Percentiles rank a stretch among this genome's conserved stretches.
Conservation (phyloP, 257 asterid species). For the Solanum boliviense region DNA sequence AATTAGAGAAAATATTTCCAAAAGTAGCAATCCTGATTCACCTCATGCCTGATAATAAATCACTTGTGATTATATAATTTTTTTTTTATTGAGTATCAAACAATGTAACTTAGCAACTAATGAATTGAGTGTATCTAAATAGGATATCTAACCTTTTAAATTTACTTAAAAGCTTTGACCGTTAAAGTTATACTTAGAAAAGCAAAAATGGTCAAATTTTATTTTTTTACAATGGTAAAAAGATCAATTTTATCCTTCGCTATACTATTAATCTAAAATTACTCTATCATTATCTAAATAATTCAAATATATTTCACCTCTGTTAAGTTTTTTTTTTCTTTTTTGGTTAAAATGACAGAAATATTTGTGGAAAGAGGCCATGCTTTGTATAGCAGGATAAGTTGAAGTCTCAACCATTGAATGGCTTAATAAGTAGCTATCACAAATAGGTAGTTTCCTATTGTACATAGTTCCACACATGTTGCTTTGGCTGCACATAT, state of each 20-base stretch:
- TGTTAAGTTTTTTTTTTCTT: too few relatives aligned
- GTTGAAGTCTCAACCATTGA: too few relatives aligned
- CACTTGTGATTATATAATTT: not conserved
- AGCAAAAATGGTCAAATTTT: too few relatives aligned
- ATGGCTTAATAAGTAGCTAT: not conserved
- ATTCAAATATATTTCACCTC: not conserved
- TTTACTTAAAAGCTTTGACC: not conserved
- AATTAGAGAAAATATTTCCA: not conserved
- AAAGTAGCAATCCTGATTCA: not conserved
- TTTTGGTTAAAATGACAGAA: not conserved
- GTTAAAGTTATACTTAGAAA: too few relatives aligned
- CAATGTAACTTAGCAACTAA: not conserved
- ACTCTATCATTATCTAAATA: not conserved
- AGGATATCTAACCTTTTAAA: not conserved
- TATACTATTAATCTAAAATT: too few relatives aligned
- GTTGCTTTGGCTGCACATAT: too few relatives aligned
- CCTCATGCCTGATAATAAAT: too few relatives aligned
- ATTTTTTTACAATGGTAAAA: not conserved
- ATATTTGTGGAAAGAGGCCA: not conserved
- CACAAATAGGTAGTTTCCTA: not conserved
- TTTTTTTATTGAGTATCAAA: not conserved
- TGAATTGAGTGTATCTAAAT: not conserved
- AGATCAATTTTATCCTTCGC: not conserved
- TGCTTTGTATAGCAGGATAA: not conserved
- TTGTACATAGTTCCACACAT: not conserved